These are phyloP conservation scores for Harringtonia lauricola DNA, from an alignment of 2,329 filamentous ascomycete species.

Conservation along the genomic window DNA sequence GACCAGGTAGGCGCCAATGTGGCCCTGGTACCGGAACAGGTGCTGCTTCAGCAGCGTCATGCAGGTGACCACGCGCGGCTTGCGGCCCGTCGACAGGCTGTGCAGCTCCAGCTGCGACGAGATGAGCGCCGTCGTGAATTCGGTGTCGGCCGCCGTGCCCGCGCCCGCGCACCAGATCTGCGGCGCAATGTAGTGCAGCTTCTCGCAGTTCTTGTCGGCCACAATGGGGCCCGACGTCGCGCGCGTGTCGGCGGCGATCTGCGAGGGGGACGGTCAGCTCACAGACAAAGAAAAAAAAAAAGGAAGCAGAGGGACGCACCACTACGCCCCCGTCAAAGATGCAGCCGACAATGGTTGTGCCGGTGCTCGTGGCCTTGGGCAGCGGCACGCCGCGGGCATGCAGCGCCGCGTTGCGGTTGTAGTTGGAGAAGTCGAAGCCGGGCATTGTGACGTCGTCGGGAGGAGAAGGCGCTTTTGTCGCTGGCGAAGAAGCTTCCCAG, in stretches of 20 bases:
- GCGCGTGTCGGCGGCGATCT: conserved; percentile 97
- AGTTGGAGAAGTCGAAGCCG: conserved; percentile 99
- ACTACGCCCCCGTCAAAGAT: conserved; percentile 95
- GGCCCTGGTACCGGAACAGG: conserved; percentile 94
- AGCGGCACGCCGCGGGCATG: conserved; percentile 89
- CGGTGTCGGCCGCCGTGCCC: conserved; percentile 93
- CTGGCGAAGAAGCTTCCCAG: not conserved
- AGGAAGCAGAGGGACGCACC: conserved; percentile 39
- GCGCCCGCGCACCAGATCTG: conserved; percentile 99
- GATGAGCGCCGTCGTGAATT: conserved; percentile 98
- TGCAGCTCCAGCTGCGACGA: conserved; percentile 98
- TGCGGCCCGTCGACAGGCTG: conserved; percentile 88
- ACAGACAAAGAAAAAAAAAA: not conserved
- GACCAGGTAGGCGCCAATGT: conserved; percentile 96
- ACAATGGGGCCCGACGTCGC: conserved; percentile 96
- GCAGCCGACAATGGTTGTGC: conserved; percentile 97
- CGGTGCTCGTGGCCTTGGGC: conserved; percentile 95
- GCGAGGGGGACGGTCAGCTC: conserved; percentile 1
- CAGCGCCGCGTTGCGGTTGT: conserved; percentile 96
- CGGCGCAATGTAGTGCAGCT: conserved; percentile 96
- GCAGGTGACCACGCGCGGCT: conserved; percentile 94
- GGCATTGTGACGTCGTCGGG: conserved; percentile 54
- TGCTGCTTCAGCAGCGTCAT: conserved; percentile 99
- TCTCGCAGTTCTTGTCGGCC: conserved; percentile 99
- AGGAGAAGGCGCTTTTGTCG: not conserved